Evolutionary conservation across 139 green algal genomes (phyloP), one percentile per base, ranked within the genome.

Genomic region (Tetratostichococcus sp.): DNA sequence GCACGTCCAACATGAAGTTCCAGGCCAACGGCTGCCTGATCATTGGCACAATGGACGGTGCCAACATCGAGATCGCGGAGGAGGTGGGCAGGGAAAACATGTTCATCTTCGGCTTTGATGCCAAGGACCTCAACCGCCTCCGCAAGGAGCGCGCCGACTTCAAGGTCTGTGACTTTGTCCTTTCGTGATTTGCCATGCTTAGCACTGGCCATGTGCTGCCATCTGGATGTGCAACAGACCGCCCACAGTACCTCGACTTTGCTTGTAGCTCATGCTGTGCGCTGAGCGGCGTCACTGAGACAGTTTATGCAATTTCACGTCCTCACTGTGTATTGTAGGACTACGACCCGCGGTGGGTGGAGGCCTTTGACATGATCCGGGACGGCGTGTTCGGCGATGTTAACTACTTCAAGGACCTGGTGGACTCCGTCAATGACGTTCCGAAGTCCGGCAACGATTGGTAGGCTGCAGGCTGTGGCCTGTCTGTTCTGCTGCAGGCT

Each of bases 1-100:
- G 96, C 75, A 99, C 96, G 22, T 91, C 76, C 79, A 99, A 99
- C 94, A 99, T 99, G 96, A 99, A 99, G 91, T 99, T 99, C 85
- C 79, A 82, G 42, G 97, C 99, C 90, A 99, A 99, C 78, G 96
- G 96, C 62, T 94, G 81, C 68, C 89, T 99, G 73, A 97, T 98
- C 84, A 95, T 99, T 67, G 96, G 96, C 80, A 99, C 96, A 26
- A 90, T 99, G 83, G 96, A 99, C 79, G 96, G 96, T 59, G 96
- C 96, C 59, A 99, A 99, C 85, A 90, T 99, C 30, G 96, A 99
- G 90, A 99, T 99, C 67, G 94, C 91, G 0, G 90, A 99, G 84
- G 59, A 74, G 67, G 65, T 71, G 28, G 86, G 88, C 31, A 75
- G 89, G 74, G 91, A 97, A 65, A 94, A 97, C 86, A 84, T 96